phyloP scores from a whole-genome alignment of 2,329 filamentous ascomycete genomes.

The Diplodia sapinea region DNA sequence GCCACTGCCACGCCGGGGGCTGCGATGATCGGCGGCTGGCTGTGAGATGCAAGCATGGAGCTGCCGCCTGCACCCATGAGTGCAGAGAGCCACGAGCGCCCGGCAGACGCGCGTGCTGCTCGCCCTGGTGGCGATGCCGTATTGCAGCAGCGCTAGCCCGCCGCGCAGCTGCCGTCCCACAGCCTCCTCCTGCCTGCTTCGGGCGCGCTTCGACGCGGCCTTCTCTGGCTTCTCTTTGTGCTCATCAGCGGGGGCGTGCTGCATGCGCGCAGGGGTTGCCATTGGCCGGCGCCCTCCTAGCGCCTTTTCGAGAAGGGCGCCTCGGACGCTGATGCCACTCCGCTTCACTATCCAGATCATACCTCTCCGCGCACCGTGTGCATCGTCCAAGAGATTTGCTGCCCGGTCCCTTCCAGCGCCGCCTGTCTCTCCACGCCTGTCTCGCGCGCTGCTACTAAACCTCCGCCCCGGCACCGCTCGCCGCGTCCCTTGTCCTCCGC shows the following conservation, averaged over 20 bases:
- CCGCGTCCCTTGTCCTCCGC: slow-evolving; percentile 26
- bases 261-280: slow-evolving; percentile 3
- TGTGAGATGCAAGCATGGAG: slow-evolving; percentile 15
- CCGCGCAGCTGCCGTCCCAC: slow-evolving; percentile 18
- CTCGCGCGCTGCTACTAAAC: slow-evolving; percentile 21
- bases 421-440: slow-evolving; percentile 23
- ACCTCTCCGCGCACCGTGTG: slow-evolving; percentile 29
- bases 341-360: slow-evolving; percentile 26
- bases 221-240: slow-evolving; percentile 29
- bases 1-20: slow-evolving; percentile 4
- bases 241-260: slow-evolving; percentile 25
- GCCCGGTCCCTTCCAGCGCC: slow-evolving; percentile 28
- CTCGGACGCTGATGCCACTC: slow-evolving; percentile 29
- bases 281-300: slow-evolving; percentile 20
- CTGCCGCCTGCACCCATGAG: slow-evolving; percentile 1
- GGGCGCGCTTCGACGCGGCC: slow-evolving; percentile 27
- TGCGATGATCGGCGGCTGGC: slow-evolving; percentile 19
- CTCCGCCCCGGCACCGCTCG: slow-evolving; percentile 25
- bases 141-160: slow-evolving; percentile 12
- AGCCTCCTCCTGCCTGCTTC: slow-evolving; percentile 28
- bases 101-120: slow-evolving; percentile 27
- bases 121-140: slow-evolving; percentile 20
- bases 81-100: slow-evolving; percentile 16
- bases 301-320: slow-evolving; percentile 25
- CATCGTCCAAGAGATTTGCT: slow-evolving; percentile 22